Evolutionary conservation across 495 filamentous ascomycete genomes (phyloP).

Genomic region (Penicillium nucicola): DNA sequence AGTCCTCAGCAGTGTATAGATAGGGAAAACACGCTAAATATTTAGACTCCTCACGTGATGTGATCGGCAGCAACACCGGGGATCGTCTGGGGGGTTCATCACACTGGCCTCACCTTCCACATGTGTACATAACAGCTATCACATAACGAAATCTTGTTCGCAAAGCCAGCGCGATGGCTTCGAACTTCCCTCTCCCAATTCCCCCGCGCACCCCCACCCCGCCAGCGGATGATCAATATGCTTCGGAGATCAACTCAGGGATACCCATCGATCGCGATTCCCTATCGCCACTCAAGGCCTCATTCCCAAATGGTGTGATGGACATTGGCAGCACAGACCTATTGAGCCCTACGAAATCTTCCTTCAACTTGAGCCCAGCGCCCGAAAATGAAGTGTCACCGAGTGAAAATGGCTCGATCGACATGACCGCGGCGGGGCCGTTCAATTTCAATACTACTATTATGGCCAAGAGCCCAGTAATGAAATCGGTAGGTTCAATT

Average conservation of each 20-base stretch:
- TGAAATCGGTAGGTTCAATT: constrained; percentile 66
- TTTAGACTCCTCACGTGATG: constrained; percentile 6
- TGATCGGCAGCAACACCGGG: constrained; percentile 2
- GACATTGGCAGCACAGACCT: constrained; percentile 27
- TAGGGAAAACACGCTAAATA: not conserved
- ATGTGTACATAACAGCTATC: constrained; percentile 3
- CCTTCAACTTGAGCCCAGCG: constrained; percentile 41
- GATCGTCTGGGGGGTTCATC: constrained; percentile 1
- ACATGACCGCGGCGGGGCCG: constrained; percentile 49
- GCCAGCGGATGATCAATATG: constrained; percentile 50
- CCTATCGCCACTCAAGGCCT: constrained; percentile 60
- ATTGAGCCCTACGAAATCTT: constrained; percentile 37
- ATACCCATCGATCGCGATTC: constrained; percentile 55
- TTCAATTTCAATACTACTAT: constrained; percentile 94
- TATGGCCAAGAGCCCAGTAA: constrained; percentile 68
- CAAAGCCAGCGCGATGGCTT: constrained; percentile 45
- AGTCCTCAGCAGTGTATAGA: not conserved
- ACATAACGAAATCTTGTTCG: constrained; percentile 7
- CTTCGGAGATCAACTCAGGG: constrained; percentile 27
- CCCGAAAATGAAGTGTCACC: constrained; percentile 33
- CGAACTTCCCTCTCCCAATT: constrained; percentile 57
- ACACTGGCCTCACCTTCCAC: not conserved
- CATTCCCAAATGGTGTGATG: constrained; percentile 35
- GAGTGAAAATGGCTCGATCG: constrained; percentile 36
- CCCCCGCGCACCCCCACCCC: constrained; percentile 70